phyloP scores from a whole-genome alignment of 1,284 basidiomycete species.

The Microbotryum saponariae region DNA sequence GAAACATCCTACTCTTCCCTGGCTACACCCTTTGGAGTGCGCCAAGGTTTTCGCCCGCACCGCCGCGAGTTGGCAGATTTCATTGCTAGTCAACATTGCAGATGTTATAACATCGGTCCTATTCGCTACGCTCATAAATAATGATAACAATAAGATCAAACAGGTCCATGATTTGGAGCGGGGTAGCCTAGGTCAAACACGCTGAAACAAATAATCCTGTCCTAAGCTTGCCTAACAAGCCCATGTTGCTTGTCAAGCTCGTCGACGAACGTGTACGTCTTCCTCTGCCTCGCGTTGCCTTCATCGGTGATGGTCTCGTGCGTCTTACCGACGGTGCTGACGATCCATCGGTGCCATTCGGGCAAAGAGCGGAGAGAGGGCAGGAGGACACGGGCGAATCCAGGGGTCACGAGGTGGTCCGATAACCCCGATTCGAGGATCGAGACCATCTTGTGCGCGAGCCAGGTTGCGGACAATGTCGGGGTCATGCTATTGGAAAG shows the following conservation, averaged over 20 bases:
- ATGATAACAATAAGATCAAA: no score
- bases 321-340: conserved; percentile 20
- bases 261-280: conserved; percentile 13
- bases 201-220: no score
- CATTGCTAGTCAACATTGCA: no score
- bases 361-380: conserved; percentile 16
- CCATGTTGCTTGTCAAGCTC: conserved; percentile 21
- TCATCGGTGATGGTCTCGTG: conserved; percentile 22
- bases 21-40: no score
- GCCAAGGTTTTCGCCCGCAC: no score
- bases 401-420: conserved; percentile 24
- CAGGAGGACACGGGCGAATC: conserved; percentile 13
- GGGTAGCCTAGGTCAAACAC: no score
- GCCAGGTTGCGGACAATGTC: conserved; percentile 16
- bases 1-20: no score
- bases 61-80: no score
- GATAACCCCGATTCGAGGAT: conserved; percentile 23
- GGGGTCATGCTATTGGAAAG: conserved; percentile 12
- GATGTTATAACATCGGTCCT: no score
- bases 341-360: conserved; percentile 24
- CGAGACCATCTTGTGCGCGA: conserved; percentile 17
- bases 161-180: no score
- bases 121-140: no score
- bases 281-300: conserved; percentile 13
- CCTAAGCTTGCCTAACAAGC: no score